Evolutionary conservation across 78 protist species (phyloP).

Genomic region (Anaeramoeba flamelloides): DNA sequence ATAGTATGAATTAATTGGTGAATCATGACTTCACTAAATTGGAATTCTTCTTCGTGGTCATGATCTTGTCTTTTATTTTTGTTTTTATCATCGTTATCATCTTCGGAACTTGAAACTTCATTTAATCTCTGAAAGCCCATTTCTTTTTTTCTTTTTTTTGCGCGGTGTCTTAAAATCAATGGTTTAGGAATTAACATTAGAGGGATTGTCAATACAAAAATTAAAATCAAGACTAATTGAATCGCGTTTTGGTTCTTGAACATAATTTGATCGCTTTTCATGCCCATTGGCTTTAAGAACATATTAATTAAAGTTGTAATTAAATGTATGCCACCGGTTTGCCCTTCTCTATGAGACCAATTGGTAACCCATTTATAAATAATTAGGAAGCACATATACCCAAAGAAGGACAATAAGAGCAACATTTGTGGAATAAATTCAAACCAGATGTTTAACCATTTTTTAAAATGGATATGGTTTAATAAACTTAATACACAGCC

Average conservation of each 20-base stretch:
- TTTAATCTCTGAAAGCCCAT: background rate
- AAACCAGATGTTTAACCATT: constrained; percentile 10
- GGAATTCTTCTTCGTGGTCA: background rate
- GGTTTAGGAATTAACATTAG: constrained; percentile 68
- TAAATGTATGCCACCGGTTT: constrained; percentile 2
- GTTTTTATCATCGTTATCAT: no score
- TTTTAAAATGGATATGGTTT: constrained; percentile 53
- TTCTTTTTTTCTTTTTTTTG: background rate
- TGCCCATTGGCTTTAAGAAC: constrained; percentile 43
- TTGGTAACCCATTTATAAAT: constrained; percentile 56
- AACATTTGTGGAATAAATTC: constrained; percentile 81
- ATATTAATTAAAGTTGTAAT: constrained; percentile 54
- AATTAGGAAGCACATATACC: constrained; percentile 67
- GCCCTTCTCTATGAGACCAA: constrained; percentile 6
- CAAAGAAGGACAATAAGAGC: constrained; percentile 87
- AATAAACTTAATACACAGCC: constrained; percentile 71
- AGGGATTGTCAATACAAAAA: constrained; percentile 62
- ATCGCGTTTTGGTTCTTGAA: background rate
- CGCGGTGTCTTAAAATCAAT: constrained; percentile 21
- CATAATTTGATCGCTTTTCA: background rate
- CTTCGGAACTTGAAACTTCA: background rate
- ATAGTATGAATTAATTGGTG: constrained; percentile 92
- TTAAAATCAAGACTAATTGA: constrained; percentile 43
- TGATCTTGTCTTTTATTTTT: background rate
- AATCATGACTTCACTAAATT: constrained; percentile 22